Evolutionary conservation across 805 yeast species (phyloP).

Genomic region (Metschnikowia arizonensis): DNA sequence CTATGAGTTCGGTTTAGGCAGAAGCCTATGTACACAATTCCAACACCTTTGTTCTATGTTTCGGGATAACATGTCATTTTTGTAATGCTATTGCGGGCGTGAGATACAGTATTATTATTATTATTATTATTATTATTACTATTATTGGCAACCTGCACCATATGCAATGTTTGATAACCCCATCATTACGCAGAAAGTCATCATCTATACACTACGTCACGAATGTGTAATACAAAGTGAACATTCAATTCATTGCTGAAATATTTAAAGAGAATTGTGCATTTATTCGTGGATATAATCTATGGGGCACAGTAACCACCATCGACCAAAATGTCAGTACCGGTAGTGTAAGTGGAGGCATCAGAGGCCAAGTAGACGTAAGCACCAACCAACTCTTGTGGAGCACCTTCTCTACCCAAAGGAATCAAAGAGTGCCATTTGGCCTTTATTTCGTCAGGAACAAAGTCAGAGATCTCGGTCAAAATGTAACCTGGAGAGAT

Average conservation of each 20-base stretch:
- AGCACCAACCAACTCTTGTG: conserved; percentile 45
- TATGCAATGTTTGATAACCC: not conserved
- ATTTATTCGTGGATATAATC: not conserved
- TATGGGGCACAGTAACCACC: conserved; percentile 41
- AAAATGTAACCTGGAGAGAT: conserved; percentile 42
- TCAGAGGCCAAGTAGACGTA: conserved; percentile 43
- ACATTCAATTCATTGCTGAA: not conserved
- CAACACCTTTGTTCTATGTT: no score
- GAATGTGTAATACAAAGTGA: not conserved
- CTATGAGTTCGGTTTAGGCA: not conserved
- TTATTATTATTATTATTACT: no score
- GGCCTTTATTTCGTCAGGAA: conserved; percentile 27
- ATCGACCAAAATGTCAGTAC: conserved; percentile 43
- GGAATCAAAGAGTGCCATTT: conserved; percentile 42
- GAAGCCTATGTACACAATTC: not conserved
- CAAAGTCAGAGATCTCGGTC: conserved; percentile 40
- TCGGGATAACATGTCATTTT: no score
- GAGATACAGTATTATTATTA: not conserved
- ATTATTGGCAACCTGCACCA: not conserved
- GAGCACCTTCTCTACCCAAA: conserved; percentile 43
- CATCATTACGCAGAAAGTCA: not conserved
- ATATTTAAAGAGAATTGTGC: not conserved
- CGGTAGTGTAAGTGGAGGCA: conserved; percentile 43
- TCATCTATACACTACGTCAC: not conserved
- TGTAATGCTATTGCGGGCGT: not conserved